Evolutionary conservation across 2,329 filamentous ascomycete genomes (phyloP), one percentile per base, ranked within the genome.

Genomic region (Penicillium fuscoglaucum): DNA sequence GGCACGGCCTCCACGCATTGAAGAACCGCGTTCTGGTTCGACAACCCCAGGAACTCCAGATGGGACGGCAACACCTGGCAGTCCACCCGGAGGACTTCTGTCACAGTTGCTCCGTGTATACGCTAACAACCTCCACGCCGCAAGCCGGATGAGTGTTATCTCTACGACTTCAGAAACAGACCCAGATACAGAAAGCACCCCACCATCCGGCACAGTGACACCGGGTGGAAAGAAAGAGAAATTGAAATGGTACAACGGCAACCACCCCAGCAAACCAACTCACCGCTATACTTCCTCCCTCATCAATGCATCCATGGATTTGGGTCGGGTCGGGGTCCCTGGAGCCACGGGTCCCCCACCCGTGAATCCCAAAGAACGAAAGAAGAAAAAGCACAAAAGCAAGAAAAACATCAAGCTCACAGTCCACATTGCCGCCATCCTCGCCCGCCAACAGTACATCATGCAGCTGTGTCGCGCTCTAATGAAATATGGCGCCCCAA

Each of bases 51-150:
- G 55, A 19, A 67, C 61, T 13, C 63, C 52, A 10, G 64, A 52
- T 19, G 61, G 60, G n/a, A 58, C 55, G 21, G 58, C 62, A 1
- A 62, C 60, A 2, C 61, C 65, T 4, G 48, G 65, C 17, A 63
- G 64, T 57, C 55, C 55, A 24, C 49, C 49, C 3, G 67, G 66
- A 15, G 89, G 90, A 37, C 83, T 93, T 37, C 76, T 93, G 0
- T 86, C 87, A 1, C 87, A 86, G 0, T 76, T 93, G 0, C 77
- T 93, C 45, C 89, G 86, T 70, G 79, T 90, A 4, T 89, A 90
- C 70, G 81, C 84, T 60, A 78, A 83, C 65, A 78, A 80, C 67
- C 64, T 70, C 56, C 70, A 66, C 26, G 71, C 68, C 58, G 67
- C 62, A 43, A 74, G 61, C 35, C 48, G 66, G 8, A 66, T 66